Percentiles rank a stretch among this genome's conserved stretches.
Conservation (phyloP, 2,329 filamentous ascomycete species). For the Verticillium zaregamsianum region DNA sequence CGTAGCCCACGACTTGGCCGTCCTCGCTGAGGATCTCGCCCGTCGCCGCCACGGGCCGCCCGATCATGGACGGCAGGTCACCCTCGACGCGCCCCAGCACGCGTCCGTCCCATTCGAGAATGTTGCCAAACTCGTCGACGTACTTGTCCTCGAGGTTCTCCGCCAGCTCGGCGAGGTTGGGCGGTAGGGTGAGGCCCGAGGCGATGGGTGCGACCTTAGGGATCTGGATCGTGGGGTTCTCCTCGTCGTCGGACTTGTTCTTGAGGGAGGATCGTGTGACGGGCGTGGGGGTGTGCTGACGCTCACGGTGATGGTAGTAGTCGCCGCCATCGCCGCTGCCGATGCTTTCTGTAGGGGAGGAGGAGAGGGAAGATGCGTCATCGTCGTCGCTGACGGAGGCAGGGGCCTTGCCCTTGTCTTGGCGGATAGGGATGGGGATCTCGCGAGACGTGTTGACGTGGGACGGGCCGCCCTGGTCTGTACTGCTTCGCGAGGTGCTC, state of each 20-base stretch:
- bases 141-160: slow-evolving; percentile 40
- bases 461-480: slow-evolving; percentile 2
- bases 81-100: slow-evolving; percentile 49
- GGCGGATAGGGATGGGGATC: slow-evolving; percentile 11
- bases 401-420: not conserved
- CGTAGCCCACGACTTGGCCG: slow-evolving; percentile 39
- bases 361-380: not conserved
- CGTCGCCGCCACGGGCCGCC: slow-evolving; percentile 37
- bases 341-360: not conserved
- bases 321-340: not conserved
- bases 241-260: not conserved
- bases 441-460: slow-evolving; percentile 10
- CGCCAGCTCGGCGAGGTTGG: slow-evolving; percentile 28
- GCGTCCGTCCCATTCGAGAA: slow-evolving; percentile 44
- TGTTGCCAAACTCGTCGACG: slow-evolving; percentile 51
- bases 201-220: slow-evolving; percentile 36
- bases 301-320: not conserved
- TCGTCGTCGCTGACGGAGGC: not conserved
- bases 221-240: slow-evolving; percentile 25
- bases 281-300: not conserved
- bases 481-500: not conserved
- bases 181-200: slow-evolving; percentile 21
- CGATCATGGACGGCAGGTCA: slow-evolving; percentile 52
- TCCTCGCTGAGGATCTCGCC: slow-evolving; percentile 43
- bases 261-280: not conserved